Evolutionary conservation across 2,329 filamentous ascomycete genomes (phyloP).

Genomic region (Fusarium fracticaudum): DNA sequence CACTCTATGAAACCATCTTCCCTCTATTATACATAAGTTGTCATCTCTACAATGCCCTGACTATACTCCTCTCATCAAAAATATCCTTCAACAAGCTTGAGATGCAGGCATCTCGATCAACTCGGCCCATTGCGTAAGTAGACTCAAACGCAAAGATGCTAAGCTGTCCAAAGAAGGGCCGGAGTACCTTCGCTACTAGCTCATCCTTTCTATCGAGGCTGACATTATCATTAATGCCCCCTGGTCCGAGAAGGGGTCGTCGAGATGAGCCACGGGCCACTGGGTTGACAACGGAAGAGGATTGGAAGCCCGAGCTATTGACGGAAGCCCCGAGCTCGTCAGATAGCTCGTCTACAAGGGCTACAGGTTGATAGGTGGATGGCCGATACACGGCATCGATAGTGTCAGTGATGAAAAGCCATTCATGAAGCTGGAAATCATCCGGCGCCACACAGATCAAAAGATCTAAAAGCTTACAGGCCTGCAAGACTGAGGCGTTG

Average conservation of each 20-base stretch:
- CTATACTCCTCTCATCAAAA: conserved; percentile 79
- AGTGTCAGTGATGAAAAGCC: conserved; percentile 97
- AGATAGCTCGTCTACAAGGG: conserved; percentile 85
- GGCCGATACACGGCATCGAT: conserved; percentile 94
- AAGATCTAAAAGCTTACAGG: conserved; percentile 91
- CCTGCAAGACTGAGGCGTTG: conserved; percentile 82
- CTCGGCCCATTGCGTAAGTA: conserved; percentile 82
- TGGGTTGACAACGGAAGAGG: conserved; percentile 51
- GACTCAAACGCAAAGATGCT: conserved; percentile 95
- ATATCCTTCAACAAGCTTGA: conserved; percentile 75
- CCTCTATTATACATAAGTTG: neutral
- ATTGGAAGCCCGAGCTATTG: conserved; percentile 45
- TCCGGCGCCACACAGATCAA: conserved; percentile 89
- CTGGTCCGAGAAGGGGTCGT: conserved; percentile 61
- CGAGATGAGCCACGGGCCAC: conserved; percentile 50
- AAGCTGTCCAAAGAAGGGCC: conserved; percentile 89
- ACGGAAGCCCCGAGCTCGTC: conserved; percentile 71
- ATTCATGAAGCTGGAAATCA: conserved; percentile 98
- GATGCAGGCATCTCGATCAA: conserved; percentile 73
- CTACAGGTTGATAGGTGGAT: conserved; percentile 72
- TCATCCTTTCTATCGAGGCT: conserved; percentile 70
- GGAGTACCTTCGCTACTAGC: conserved; percentile 79
- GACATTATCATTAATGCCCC: conserved; percentile 66
- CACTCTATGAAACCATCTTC: conserved; percentile 21
- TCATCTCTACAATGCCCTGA: conserved; percentile 61